Evolutionary conservation across 345 rosid genomes (phyloP).

Genomic region (Corchorus olitorius): DNA sequence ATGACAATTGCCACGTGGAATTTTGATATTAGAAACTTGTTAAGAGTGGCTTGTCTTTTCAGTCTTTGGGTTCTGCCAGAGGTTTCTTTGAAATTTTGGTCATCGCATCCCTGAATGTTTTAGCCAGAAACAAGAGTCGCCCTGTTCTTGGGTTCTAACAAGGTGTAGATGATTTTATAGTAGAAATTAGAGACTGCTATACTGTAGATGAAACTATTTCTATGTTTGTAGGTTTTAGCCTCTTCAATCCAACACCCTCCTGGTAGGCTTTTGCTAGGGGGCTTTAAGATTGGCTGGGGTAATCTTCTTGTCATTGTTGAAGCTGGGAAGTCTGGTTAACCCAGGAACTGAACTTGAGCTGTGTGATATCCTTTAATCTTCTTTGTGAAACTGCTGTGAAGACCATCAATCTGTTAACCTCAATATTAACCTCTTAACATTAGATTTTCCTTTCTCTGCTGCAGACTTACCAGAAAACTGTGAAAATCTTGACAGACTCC

Average conservation of each 20-base stretch:
- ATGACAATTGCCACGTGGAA: background rate
- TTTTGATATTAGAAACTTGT: slow-evolving; percentile 2
- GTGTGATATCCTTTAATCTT: background rate
- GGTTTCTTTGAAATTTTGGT: slow-evolving; percentile 4
- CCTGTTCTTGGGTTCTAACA: background rate
- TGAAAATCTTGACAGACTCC: background rate
- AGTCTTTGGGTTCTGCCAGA: too few relatives aligned
- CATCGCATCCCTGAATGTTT: background rate
- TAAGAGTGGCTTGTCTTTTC: background rate
- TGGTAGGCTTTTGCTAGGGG: background rate
- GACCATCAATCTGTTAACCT: slow-evolving; percentile 16
- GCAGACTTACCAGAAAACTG: background rate
- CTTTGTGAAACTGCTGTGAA: background rate
- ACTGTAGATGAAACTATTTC: too few relatives aligned
- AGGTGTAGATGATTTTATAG: background rate
- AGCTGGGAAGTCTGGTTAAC: background rate
- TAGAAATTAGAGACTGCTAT: too few relatives aligned
- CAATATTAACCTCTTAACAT: slow-evolving; percentile 15
- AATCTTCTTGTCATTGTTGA: background rate
- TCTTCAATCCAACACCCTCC: background rate
- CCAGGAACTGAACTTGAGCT: background rate
- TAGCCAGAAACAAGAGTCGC: background rate
- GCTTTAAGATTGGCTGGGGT: background rate
- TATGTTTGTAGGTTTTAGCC: too few relatives aligned
- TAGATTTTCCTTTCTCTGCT: slow-evolving; percentile 23